phyloP scores from a whole-genome alignment of 495 filamentous ascomycete genomes.

The Aspergillus heteromorphus region DNA sequence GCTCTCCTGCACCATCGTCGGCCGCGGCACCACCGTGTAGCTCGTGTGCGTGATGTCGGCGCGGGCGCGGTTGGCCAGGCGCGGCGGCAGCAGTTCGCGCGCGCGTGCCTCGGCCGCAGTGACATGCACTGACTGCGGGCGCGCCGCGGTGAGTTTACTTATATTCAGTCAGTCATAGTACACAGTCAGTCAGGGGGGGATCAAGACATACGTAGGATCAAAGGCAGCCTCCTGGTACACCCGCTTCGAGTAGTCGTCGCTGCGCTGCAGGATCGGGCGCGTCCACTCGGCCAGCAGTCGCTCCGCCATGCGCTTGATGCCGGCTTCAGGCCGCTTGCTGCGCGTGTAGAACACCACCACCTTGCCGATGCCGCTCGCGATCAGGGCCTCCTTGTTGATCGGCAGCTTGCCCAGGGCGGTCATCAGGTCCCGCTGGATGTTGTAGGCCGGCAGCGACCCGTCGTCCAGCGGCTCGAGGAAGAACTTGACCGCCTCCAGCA shows the following conservation, averaged over 20 bases:
- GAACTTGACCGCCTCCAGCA: constrained; percentile 89
- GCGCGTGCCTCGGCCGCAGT: constrained; percentile 61
- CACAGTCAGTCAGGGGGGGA: not conserved
- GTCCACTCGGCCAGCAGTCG: constrained; percentile 91
- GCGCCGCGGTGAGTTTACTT: constrained; percentile 41
- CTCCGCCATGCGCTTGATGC: constrained; percentile 91
- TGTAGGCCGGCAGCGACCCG: constrained; percentile 88
- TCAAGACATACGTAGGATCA: constrained; percentile 47
- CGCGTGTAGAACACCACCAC: constrained; percentile 95
- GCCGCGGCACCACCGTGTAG: constrained; percentile 75
- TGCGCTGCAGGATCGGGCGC: constrained; percentile 87
- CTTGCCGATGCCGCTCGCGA: constrained; percentile 91
- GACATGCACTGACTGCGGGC: constrained; percentile 44
- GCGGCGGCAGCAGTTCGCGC: constrained; percentile 63
- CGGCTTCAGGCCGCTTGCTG: constrained; percentile 75
- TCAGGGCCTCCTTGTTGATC: constrained; percentile 81
- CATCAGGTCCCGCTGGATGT: constrained; percentile 94
- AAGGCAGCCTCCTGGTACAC: constrained; percentile 51
- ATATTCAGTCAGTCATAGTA: not conserved
- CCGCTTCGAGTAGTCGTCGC: constrained; percentile 85
- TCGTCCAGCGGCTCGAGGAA: constrained; percentile 95
- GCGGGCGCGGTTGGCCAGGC: constrained; percentile 65
- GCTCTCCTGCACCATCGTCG: constrained; percentile 45
- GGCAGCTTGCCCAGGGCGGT: constrained; percentile 70
- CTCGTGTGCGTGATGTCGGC: constrained; percentile 64